These are phyloP conservation scores for Solanum sitiens DNA, from an alignment of 257 asterid genomes.

Conservation along the genomic window DNA sequence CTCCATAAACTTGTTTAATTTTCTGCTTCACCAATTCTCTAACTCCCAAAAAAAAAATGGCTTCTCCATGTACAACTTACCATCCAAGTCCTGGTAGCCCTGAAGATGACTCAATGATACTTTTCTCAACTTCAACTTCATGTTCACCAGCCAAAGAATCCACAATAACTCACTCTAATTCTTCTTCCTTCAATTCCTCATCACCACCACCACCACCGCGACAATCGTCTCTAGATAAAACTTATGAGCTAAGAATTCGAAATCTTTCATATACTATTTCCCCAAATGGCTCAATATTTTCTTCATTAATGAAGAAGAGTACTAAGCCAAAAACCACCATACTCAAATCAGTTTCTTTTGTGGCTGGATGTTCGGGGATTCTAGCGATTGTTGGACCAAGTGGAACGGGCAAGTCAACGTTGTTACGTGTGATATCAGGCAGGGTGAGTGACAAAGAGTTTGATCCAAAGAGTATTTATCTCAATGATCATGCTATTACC, in stretches of 20 bases:
- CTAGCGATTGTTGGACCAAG: slow-evolving; percentile 79
- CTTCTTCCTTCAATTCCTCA: slow-evolving; percentile 60
- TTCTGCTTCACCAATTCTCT: background rate
- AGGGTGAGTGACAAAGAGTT: slow-evolving; percentile 39
- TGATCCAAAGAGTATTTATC: slow-evolving; percentile 35
- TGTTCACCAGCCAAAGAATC: slow-evolving; percentile 45
- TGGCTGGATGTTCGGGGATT: slow-evolving; percentile 58
- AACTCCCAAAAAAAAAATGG: background rate
- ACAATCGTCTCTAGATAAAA: slow-evolving; percentile 24
- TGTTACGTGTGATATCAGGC: slow-evolving; percentile 53
- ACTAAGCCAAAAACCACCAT: slow-evolving; percentile 28
- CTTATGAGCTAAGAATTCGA: slow-evolving; percentile 34
- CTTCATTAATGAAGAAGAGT: slow-evolving; percentile 12
- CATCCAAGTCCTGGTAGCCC: slow-evolving; percentile 1
- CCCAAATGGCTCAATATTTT: slow-evolving; percentile 11
- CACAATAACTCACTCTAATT: slow-evolving; percentile 20
- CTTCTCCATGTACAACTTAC: background rate
- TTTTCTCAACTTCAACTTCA: slow-evolving; percentile 43
- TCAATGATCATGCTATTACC: slow-evolving; percentile 27
- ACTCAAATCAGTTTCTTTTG: slow-evolving; percentile 58
- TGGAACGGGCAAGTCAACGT: slow-evolving; percentile 80
- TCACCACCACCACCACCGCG: slow-evolving; percentile 38
- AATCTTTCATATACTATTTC: slow-evolving; percentile 56
- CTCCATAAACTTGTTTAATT: background rate
- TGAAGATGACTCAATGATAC: slow-evolving; percentile 54